Base-by-base conservation (phyloP, 805 yeast species). In the Candida pseudofarinosa region DNA sequence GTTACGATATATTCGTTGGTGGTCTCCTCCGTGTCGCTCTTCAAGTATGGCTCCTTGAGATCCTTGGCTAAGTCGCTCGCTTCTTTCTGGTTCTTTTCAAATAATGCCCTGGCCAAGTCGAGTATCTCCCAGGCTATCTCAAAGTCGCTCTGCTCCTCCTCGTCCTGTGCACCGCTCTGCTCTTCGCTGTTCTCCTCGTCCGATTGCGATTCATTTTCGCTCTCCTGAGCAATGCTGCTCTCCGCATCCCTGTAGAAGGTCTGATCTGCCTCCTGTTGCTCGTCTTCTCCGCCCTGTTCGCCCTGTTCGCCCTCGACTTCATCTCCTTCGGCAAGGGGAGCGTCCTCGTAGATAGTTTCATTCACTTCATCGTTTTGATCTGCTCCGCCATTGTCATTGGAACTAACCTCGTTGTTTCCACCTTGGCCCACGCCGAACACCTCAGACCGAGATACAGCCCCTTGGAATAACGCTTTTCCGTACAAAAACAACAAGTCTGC, bases 41-140 rank as follows among this genome's bases (percentile, higher is more conserved):
- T 44, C 32, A 68, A 52, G 44, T 57, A 65, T 13, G 75, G 75
- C 4, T 26, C 16, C 3, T 35, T 23, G 8, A 49, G 8, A 10
- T 31, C 43, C 17, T 43, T 34, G 7, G 35, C 42, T 12, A 37
- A 23, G 2, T 44, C 47, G 7, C 41, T 36, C 8, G 43, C 20
- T 13, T 28, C n/a, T 19, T 65, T 64, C 3, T 77, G 52, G 41
- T 70, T 56, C 37, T 69, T 60, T 56, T 79, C 81, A 51, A 79
- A 84, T 35, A 85, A 59, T 2, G 83, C 73, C 48, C 97, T 75
- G 2, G 96, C 77, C 33, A 87, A 69, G 57, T 90, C 96, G 15
- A 89, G 66, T 6, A 87, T 76, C 40, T 86, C 93, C 93, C 96
- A 86, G 0, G 97, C 95, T 14, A 83, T 78, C 58, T 85, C 95